Evolutionary conservation across 2,329 filamentous ascomycete species (phyloP), one percentile per base, ranked within the genome.

Genomic region (Corinectria fuckeliana): DNA sequence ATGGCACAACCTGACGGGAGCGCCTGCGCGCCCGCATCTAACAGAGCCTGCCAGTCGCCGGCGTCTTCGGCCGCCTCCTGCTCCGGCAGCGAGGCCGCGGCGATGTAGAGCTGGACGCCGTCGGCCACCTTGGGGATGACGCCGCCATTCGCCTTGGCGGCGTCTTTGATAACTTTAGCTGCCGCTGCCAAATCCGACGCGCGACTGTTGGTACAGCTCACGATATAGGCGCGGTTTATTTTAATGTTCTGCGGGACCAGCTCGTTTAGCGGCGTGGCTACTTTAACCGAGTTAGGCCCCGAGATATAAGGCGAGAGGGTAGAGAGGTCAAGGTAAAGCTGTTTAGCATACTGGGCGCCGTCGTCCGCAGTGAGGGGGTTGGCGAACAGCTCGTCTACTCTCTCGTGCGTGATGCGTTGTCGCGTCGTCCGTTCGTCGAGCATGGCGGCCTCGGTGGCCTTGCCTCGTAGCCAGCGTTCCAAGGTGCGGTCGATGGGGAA

Each of bases 231-330:
- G 72, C 91, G 92, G 79, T 97, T 79, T 21, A 98, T 77, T 49
- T 86, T 83, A 74, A 98, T 96, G 64, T 91, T 78, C 72, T 94
- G 82, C 0, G 84, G 72, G 68, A 90, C 89, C 1, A 98, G 85
- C 32, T 94, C 87, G 5, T 81, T 78, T 1, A 98, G 76, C 0
- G 94, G 92, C 0, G 89, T 96, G 0, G 91, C 88, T 0, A 97
- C 80, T 76, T 97, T 97, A 71, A 97, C 92, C 0, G 91, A 94
- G 77, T 97, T 97, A 1, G 94, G 94, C 0, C 94, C 93, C 0
- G 93, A 84, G 10, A 97, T 88, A 57, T 90, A 93, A 0, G 93
- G 93, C 0, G 91, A 90, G 0, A 98, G 84, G 0, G 92, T 93
- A 0, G 90, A 91, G 1, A 97, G 84, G 73, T 97, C 87, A 7